Conservation (phyloP, 805 yeast genomes). For the Ogataea paradorogensis region DNA sequence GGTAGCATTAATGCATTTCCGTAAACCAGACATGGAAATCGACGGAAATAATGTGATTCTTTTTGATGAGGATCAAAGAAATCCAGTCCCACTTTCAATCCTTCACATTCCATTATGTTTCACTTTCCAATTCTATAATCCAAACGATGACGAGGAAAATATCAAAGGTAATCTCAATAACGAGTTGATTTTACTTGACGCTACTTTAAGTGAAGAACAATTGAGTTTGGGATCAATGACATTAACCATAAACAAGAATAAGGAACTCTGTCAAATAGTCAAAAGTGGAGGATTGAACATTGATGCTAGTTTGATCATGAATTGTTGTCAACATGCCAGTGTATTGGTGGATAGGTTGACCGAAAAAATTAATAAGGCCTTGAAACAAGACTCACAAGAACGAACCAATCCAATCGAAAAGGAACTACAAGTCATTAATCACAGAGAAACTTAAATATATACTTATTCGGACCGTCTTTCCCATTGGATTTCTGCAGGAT, state of each 20-base stretch:
- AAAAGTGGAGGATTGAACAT: conserved; percentile 90
- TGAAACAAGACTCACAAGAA: conserved; percentile 50
- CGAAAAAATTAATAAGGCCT: conserved; percentile 51
- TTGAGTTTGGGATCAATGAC: conserved; percentile 77
- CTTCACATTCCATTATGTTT: conserved; percentile 89
- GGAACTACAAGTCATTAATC: conserved; percentile 34
- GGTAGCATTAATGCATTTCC: conserved; percentile 78
- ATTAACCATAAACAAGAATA: conserved; percentile 82
- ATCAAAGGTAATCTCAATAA: conserved; percentile 61
- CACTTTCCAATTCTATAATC: conserved; percentile 82
- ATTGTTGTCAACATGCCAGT: conserved; percentile 66
- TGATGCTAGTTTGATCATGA: conserved; percentile 65
- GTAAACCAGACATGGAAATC: conserved; percentile 78
- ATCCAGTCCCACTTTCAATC: conserved; percentile 81
- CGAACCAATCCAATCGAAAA: conserved; percentile 24
- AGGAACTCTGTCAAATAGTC: conserved; percentile 85
- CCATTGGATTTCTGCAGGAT: conserved; percentile 72
- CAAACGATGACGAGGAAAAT: conserved; percentile 60
- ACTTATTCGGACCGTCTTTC: conserved; percentile 50
- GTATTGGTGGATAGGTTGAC: conserved; percentile 62
- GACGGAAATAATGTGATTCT: conserved; percentile 62
- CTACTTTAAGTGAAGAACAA: conserved; percentile 72
- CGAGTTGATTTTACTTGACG: conserved; percentile 70
- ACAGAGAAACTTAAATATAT: conserved; percentile 18
- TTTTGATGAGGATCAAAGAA: conserved; percentile 72